Evolutionary conservation across 2,329 filamentous ascomycete genomes (phyloP).

Genomic region (Aspergillus sp.): DNA sequence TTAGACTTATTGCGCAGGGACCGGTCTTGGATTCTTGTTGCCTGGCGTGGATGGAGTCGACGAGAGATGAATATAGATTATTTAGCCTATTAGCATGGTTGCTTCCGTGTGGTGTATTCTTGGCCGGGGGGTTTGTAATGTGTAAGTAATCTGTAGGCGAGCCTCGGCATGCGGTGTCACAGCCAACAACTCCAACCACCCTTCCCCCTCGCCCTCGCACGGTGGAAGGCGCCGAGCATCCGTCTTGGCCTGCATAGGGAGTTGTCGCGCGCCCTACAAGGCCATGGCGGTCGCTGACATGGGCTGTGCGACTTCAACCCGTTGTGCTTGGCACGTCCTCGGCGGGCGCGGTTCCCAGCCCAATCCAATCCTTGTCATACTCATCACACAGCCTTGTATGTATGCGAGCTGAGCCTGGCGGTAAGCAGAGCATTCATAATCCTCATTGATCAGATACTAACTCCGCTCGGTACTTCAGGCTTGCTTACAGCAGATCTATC

Average conservation of each 20-base stretch:
- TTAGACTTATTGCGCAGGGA: background rate
- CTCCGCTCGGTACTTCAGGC: background rate
- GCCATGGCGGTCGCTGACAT: background rate
- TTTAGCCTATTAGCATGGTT: background rate
- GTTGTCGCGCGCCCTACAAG: background rate
- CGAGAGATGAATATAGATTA: constrained; percentile 3
- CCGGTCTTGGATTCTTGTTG: background rate
- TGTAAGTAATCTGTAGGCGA: background rate
- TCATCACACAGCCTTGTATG: too few species aligned
- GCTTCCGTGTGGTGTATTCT: background rate
- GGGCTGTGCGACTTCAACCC: background rate
- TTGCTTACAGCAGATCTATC: background rate
- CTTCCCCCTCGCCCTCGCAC: background rate
- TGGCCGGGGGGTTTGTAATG: background rate
- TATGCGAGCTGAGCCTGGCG: background rate
- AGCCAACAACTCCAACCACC: background rate
- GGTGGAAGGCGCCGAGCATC: background rate
- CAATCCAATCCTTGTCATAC: too few species aligned
- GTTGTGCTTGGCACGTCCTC: background rate
- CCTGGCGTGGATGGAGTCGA: background rate
- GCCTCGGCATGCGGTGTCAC: background rate
- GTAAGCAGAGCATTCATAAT: background rate
- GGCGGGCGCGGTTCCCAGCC: background rate
- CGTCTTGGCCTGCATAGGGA: background rate
- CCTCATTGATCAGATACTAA: too few species aligned